Percentiles rank a stretch among this genome's conserved stretches.
These are phyloP conservation scores for Trametes coccinea DNA, from an alignment of 768 basidiomycete genomes.

Conservation along the genomic window DNA sequence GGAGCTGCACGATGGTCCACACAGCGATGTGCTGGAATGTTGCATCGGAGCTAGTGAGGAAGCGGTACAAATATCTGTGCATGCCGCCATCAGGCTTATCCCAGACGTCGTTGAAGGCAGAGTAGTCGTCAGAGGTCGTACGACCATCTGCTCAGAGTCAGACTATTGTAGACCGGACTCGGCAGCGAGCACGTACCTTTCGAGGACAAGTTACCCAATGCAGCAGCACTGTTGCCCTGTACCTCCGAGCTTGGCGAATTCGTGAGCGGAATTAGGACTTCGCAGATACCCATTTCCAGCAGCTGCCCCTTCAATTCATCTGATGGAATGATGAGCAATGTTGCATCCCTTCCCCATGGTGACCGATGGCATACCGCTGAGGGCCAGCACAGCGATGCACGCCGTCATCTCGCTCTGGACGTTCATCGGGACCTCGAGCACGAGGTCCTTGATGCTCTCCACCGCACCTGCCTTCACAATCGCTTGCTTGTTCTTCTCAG, in stretches of 20 bases:
- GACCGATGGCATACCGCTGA: constrained; percentile 65
- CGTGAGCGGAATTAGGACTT: constrained; percentile 94
- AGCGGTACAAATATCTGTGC: constrained; percentile 91
- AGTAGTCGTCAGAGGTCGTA: constrained; percentile 82
- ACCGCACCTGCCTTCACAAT: constrained; percentile 98
- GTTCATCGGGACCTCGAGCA: constrained; percentile 90
- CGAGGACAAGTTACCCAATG: constrained; percentile 95
- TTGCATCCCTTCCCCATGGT: not conserved
- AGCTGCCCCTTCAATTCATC: constrained; percentile 97
- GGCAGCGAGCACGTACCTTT: constrained; percentile 59
- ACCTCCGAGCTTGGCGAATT: constrained; percentile 97
- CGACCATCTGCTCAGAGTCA: constrained; percentile 59
- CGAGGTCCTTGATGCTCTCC: constrained; percentile 94
- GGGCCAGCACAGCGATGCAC: constrained; percentile 92
- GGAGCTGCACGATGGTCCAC: constrained; percentile 97
- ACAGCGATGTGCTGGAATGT: constrained; percentile 99
- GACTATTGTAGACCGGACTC: not conserved
- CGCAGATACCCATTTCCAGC: constrained; percentile 97
- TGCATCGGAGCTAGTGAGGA: constrained; percentile 89
- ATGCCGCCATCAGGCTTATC: constrained; percentile 97
- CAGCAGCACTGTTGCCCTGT: constrained; percentile 97
- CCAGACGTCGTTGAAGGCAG: constrained; percentile 98
- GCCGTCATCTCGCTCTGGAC: constrained; percentile 99
- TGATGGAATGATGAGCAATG: constrained; percentile 32
- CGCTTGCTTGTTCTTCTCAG: constrained; percentile 97